Evolutionary conservation across 768 basidiomycete genomes (phyloP), one percentile per base, ranked within the genome.

Genomic region (Gelatoporia subvermispora): DNA sequence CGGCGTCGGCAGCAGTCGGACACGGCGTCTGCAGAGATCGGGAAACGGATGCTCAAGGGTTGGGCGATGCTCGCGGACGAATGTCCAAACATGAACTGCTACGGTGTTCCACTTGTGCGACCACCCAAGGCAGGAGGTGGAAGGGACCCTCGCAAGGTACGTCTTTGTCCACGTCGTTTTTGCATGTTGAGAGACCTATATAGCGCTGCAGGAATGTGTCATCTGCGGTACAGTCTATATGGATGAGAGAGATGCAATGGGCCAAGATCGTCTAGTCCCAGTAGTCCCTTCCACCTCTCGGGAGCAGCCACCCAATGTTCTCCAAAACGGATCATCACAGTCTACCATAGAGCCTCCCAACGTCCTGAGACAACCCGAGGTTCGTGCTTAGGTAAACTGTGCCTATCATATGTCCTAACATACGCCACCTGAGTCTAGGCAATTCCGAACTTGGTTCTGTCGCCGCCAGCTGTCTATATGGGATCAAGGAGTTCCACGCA

Each of bases 11-110:
- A 83, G 50, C 90, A 93, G 64, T 89, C 88, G 2, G 90, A 93
- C 62, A 68, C 65, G 35, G 91, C 92, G 15, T 88, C 89, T 2
- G 67, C 81, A 43, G 85, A 86, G 59, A 88, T 93, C 24, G 92
- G 87, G 38, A 83, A 78, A 53, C 77, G 81, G 21, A 71, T 93
- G 50, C 67, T 93, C 40, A 82, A 80, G 58, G 91, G 87, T 35
- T 93, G 88, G 88, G 81, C 91, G 0, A 88, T 93, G 86, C 72
- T 93, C n/a, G 88, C 76, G 20, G 88, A 93, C 34, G 88, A 91
- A 67, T 93, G 92, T 60, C 79, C 81, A 0, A 85, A 79, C 56
- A 55, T 61, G 3, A 62, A 67, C 20, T 93, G 92, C 60, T 84
- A 81, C 65, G 89, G 89, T 11, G 72, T 92, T 5, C 92, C 91